Conservation (phyloP, 2,329 filamentous ascomycete species). For the Neonectria hederae region DNA sequence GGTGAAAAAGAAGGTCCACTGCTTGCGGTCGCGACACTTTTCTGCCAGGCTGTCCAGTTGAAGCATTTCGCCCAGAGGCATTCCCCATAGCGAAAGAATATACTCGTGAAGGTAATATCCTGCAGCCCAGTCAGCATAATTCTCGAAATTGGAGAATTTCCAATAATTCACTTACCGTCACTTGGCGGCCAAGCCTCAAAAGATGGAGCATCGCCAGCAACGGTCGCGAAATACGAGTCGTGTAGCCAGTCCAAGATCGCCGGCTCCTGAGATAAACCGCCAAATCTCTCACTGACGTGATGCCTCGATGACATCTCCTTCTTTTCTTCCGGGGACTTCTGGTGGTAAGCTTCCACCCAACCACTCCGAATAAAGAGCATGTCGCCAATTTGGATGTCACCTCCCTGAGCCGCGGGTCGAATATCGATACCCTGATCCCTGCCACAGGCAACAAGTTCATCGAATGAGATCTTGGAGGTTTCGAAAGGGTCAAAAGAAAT, state of each 20-base stretch:
- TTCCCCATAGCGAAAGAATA: slow-evolving; percentile 60
- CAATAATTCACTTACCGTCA: not conserved
- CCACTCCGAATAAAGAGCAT: slow-evolving; percentile 66
- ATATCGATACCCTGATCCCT: slow-evolving; percentile 53
- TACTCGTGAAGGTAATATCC: slow-evolving; percentile 54
- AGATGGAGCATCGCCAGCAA: slow-evolving; percentile 63
- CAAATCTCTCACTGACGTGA: slow-evolving; percentile 47
- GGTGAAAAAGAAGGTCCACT: slow-evolving; percentile 53
- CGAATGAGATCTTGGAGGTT: slow-evolving; percentile 54
- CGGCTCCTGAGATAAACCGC: slow-evolving; percentile 59
- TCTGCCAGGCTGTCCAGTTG: slow-evolving; percentile 52
- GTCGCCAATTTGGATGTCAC: slow-evolving; percentile 51
- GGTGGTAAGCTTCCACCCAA: slow-evolving; percentile 56
- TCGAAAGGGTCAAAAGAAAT: slow-evolving; percentile 52
- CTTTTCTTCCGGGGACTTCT: not conserved
- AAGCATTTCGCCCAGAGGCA: slow-evolving; percentile 61
- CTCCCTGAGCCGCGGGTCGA: slow-evolving; percentile 43
- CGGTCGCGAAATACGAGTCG: slow-evolving; percentile 63
- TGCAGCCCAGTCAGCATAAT: slow-evolving; percentile 37
- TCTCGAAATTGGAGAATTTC: no score
- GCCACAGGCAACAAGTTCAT: slow-evolving; percentile 55
- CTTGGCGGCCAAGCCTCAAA: slow-evolving; percentile 60
- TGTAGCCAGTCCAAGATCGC: slow-evolving; percentile 65
- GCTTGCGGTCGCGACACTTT: slow-evolving; percentile 44
- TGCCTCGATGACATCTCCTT: slow-evolving; percentile 36